Evolutionary conservation across 1,139 yeast genomes (phyloP).

Genomic region (Petasospora rhodanensis): DNA sequence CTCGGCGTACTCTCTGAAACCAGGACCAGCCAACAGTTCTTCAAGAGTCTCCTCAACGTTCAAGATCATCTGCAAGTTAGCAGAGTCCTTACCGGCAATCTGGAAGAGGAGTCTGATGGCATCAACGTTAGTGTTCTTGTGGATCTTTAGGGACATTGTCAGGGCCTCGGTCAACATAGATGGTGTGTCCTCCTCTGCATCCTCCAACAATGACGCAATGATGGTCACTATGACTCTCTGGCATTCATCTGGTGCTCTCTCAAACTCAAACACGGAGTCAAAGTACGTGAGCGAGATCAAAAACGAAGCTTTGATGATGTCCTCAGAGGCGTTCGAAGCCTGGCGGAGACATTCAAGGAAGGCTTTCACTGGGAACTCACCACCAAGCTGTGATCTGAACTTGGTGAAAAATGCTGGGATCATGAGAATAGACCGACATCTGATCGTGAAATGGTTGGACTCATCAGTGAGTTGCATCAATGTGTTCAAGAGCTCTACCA

Average conservation of each 20-base stretch:
- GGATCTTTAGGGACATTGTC: conserved; percentile 44
- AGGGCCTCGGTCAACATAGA: conserved; percentile 72
- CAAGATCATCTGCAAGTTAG: conserved; percentile 60
- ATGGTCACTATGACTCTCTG: conserved; percentile 36
- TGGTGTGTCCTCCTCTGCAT: conserved; percentile 78
- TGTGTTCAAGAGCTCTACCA: conserved; percentile 10
- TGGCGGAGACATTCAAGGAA: conserved; percentile 12
- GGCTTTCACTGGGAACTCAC: conserved; percentile 35
- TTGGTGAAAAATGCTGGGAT: conserved; percentile 57
- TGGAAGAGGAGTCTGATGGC: conserved; percentile 54
- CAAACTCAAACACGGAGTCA: conserved; percentile 42
- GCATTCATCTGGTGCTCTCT: conserved; percentile 27
- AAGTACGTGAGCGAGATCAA: conserved; percentile 54
- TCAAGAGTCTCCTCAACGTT: conserved; percentile 62
- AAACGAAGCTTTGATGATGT: conserved; percentile 39
- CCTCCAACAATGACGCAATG: conserved; percentile 46
- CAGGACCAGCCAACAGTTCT: conserved; percentile 45
- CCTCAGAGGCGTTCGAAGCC: conserved; percentile 14
- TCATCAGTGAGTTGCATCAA: conserved; percentile 12
- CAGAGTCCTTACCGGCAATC: conserved; percentile 69
- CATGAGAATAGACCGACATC: conserved; percentile 42
- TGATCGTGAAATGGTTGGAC: conserved; percentile 26
- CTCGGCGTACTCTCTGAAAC: conserved; percentile 38
- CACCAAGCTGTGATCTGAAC: conserved; percentile 35
- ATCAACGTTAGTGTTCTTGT: conserved; percentile 36